Evolutionary conservation across 805 yeast species (phyloP).

Genomic region (Starmerella powellii): DNA sequence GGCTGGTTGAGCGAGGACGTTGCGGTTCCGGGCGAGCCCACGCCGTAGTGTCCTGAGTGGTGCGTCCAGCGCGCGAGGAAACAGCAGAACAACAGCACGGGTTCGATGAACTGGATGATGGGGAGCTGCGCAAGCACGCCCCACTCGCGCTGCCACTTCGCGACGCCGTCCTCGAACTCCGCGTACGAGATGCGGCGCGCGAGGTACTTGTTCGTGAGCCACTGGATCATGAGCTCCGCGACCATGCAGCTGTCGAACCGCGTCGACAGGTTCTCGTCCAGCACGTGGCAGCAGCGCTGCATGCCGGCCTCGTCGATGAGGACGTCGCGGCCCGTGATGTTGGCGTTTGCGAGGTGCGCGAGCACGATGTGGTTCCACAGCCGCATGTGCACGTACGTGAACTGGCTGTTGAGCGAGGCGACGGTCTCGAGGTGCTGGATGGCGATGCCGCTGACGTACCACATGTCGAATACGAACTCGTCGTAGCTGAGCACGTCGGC

Average conservation of each 20-base stretch:
- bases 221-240: slow-evolving; percentile 54
- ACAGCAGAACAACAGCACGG: slow-evolving; percentile 52
- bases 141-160: slow-evolving; percentile 58
- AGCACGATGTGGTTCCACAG: slow-evolving; percentile 62
- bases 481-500: slow-evolving; percentile 47
- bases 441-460: slow-evolving; percentile 57
- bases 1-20: neutral
- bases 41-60: neutral
- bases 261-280: slow-evolving; percentile 48
- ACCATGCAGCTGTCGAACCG: slow-evolving; percentile 77
- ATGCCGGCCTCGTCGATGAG: slow-evolving; percentile 48
- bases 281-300: slow-evolving; percentile 45
- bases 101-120: slow-evolving; percentile 59
- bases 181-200: slow-evolving; percentile 32
- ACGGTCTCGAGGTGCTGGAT: slow-evolving; percentile 51
- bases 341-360: slow-evolving; percentile 54
- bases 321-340: slow-evolving; percentile 54
- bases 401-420: slow-evolving; percentile 56
- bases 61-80: slow-evolving; percentile 10
- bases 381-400: slow-evolving; percentile 48
- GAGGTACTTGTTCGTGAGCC: slow-evolving; percentile 46
- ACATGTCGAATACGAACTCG: slow-evolving; percentile 48
- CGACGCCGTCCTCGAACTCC: slow-evolving; percentile 39
- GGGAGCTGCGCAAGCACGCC: slow-evolving; percentile 56
- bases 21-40: neutral